Conservation (phyloP, 352 stramenopile species). For the Peronospora tabacina region DNA sequence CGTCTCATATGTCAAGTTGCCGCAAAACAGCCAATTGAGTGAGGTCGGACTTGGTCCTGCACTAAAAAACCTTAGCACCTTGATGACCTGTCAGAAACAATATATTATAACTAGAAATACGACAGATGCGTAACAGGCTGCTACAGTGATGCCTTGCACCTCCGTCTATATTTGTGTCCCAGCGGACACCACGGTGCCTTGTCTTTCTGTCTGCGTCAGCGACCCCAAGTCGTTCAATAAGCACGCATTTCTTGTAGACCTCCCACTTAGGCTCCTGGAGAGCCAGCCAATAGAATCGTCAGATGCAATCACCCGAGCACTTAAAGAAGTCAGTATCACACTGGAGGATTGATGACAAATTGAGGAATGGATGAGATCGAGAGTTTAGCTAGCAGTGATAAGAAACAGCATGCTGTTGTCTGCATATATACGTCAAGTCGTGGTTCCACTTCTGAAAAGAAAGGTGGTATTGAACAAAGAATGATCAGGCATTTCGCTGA, state of each 20-base stretch:
- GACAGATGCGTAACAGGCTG: no score
- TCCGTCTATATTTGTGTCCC: no score
- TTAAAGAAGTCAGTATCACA: constrained; percentile 16
- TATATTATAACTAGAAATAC: no score
- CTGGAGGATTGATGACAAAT: constrained; percentile 17
- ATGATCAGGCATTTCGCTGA: no score
- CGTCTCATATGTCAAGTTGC: no score
- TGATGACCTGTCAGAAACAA: no score
- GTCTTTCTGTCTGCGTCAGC: constrained; percentile 5
- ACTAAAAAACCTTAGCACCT: no score
- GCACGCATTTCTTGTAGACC: constrained; percentile 40
- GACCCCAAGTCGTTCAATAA: constrained; percentile 21
- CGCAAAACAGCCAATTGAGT: no score
- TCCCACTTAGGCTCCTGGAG: constrained; percentile 37
- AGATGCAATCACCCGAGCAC: constrained; percentile 23
- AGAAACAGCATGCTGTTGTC: constrained; percentile 6
- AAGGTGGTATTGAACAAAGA: constrained; percentile 9
- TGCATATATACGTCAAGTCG: no score
- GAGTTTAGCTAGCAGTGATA: constrained; percentile 2
- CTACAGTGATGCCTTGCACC: no score
- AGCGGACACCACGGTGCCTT: constrained; percentile 18
- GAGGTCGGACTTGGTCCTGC: no score
- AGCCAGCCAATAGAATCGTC: constrained; percentile 33
- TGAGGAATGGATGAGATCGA: constrained; percentile 13
- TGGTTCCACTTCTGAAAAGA: constrained; percentile 7